These are phyloP conservation scores for Mytilinidion resinicola DNA, from an alignment of 495 filamentous ascomycete species.

Conservation along the genomic window DNA sequence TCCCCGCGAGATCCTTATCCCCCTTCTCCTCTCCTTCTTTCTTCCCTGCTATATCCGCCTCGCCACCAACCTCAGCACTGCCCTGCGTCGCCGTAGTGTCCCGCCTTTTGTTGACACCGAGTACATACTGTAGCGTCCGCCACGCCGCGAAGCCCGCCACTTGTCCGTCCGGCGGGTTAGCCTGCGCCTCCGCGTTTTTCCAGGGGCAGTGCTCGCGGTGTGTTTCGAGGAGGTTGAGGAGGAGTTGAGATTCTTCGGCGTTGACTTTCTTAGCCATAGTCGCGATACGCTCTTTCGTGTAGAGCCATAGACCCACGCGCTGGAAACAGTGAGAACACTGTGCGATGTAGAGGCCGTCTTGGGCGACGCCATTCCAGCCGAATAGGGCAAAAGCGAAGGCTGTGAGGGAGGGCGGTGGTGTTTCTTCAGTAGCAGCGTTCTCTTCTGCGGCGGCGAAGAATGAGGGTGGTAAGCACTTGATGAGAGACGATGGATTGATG, in stretches of 20 bases:
- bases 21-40: constrained; percentile 9
- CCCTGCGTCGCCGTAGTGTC: neutral
- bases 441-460: constrained; percentile 17
- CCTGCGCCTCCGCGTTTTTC: constrained; percentile 34
- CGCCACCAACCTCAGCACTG: too few relatives aligned
- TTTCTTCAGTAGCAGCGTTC: constrained; percentile 18
- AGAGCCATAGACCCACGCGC: constrained; percentile 90
- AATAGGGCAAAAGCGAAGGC: constrained; percentile 74
- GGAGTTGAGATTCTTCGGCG: constrained; percentile 35
- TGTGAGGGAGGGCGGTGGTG: constrained; percentile 44
- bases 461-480: constrained; percentile 11
- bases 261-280: constrained; percentile 31
- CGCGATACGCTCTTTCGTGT: constrained; percentile 35
- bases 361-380: constrained; percentile 72
- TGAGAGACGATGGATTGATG: constrained; percentile 1
- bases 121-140: constrained; percentile 29
- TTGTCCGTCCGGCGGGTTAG: constrained; percentile 23
- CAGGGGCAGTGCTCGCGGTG: constrained; percentile 42
- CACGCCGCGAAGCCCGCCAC: constrained; percentile 29
- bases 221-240: constrained; percentile 31
- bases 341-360: constrained; percentile 59
- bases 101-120: constrained; percentile 8
- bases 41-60: neutral
- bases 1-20: constrained; percentile 18
- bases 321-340: constrained; percentile 81